Evolutionary conservation across 495 filamentous ascomycete genomes (phyloP).

Genomic region (Penicillium arizonense): DNA sequence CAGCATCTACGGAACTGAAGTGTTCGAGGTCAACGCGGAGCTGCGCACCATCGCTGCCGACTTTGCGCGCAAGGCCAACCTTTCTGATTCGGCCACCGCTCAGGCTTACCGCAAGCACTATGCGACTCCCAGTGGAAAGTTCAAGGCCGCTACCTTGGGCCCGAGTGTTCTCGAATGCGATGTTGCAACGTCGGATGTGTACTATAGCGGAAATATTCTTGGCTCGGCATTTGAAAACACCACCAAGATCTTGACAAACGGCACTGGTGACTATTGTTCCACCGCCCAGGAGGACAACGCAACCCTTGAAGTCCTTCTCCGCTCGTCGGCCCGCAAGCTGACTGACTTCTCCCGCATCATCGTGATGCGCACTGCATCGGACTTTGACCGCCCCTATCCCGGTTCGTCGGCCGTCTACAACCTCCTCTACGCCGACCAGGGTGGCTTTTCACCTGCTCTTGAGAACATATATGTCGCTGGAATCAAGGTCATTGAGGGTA

Average conservation of each 20-base stretch:
- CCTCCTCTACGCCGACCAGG: slow-evolving; percentile 57
- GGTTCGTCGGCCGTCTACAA: slow-evolving; percentile 53
- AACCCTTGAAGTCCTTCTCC: slow-evolving; percentile 63
- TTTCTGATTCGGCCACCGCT: slow-evolving; percentile 54
- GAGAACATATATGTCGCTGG: slow-evolving; percentile 69
- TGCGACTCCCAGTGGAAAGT: slow-evolving; percentile 34
- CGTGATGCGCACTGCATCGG: slow-evolving; percentile 69
- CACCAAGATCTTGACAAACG: slow-evolving; percentile 64
- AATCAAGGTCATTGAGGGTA: slow-evolving; percentile 64
- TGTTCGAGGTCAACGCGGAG: slow-evolving; percentile 67
- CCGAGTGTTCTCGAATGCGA: slow-evolving; percentile 67
- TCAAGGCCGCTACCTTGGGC: slow-evolving; percentile 47
- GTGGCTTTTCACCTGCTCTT: slow-evolving; percentile 56
- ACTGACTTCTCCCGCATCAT: slow-evolving; percentile 70
- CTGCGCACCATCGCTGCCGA: slow-evolving; percentile 55
- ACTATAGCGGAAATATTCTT: slow-evolving; percentile 63
- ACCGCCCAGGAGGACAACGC: slow-evolving; percentile 77
- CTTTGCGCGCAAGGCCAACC: slow-evolving; percentile 54
- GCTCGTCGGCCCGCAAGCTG: slow-evolving; percentile 50
- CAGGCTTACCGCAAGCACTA: slow-evolving; percentile 62
- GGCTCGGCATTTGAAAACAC: slow-evolving; percentile 64
- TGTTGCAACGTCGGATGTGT: slow-evolving; percentile 68
- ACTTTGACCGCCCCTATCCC: slow-evolving; percentile 70
- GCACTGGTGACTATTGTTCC: slow-evolving; percentile 65
- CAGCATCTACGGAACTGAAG: slow-evolving; percentile 72